Evolutionary conservation across 129 eudicot species (phyloP).

Genomic region (Pseudognaphalium luteoalbum): DNA sequence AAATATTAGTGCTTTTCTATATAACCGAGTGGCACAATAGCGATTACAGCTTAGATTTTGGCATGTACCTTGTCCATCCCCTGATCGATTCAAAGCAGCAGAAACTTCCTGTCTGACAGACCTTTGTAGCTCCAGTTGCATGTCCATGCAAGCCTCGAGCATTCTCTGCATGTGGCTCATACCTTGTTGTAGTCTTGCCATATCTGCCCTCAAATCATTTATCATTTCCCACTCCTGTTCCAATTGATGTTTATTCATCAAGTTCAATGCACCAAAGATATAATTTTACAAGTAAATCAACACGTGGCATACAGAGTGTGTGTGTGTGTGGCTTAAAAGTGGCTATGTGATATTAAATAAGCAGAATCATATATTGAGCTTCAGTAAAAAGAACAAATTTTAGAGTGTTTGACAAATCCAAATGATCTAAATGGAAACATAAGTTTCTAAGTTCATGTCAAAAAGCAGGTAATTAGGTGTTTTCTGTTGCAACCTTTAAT

Average conservation of each 20-base stretch:
- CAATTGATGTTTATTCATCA: slow-evolving; percentile 16
- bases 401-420: background rate
- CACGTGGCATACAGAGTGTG: background rate
- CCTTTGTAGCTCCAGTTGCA: slow-evolving; percentile 98
- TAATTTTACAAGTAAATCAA: background rate
- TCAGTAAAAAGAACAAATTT: background rate
- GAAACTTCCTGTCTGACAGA: slow-evolving; percentile 98
- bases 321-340: background rate
- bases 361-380: background rate
- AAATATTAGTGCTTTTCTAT: slow-evolving; percentile 1
- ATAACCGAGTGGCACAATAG: background rate
- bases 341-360: background rate
- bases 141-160: slow-evolving; percentile 99
- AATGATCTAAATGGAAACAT: background rate
- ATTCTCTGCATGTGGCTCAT: slow-evolving; percentile 99
- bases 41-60: slow-evolving; percentile 13
- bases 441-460: background rate
- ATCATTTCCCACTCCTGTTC: slow-evolving; percentile 96
- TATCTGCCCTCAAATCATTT: slow-evolving; percentile 87
- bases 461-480: background rate
- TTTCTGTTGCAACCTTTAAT: background rate
- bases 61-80: slow-evolving; percentile 65
- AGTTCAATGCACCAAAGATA: background rate
- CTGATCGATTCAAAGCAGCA: slow-evolving; percentile 92
- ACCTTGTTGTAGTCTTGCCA: slow-evolving; percentile 96